Base-by-base conservation (phyloP, 106 monocot species). In the Platanthera guangdongensis region DNA sequence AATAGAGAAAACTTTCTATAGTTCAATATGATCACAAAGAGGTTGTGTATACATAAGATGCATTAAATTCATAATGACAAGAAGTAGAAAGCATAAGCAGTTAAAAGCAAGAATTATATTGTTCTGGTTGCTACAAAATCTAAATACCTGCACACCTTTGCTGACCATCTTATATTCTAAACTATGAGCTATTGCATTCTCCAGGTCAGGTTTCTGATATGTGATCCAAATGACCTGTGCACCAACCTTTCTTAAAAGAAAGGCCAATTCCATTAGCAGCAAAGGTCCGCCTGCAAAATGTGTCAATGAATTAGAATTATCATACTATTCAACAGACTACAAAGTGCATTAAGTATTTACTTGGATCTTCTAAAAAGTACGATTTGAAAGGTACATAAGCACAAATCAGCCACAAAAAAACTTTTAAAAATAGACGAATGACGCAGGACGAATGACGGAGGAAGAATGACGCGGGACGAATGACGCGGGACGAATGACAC, bases 211-310 rank as follows among this genome's bases (percentile, higher is more conserved):
- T 60, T 78, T 90, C 74, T 89, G 97, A 80, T 88, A 85, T 12
- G 97, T 94, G 62, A 94, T 81, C 97, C 94, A 99, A 1, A 87
- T 78, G 0, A 99, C 89, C 74, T 85, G 67, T 28, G 88, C 74
- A 79, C 85, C 89, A 76, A 83, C 94, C 60, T 63, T 72, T 86
- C 94, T 89, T 67, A 99, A 65, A 53, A 99, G 91, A 85, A 99
- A 92, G 57, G 97, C 94, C 53, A 99, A 79, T 78, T 99, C 97
- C 97, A 99, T 94, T 72, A 99, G 76, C 74, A 99, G 77, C 48
- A 99, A 85, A 22, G 97, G 97, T 50, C 97, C 97, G 72, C 96
- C 96, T 93, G 71, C 60, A 84, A 77, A 25, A 55, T 39, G 52
- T 5, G 52, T 53, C 52, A 39, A 39, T 39, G 39, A 39, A 39